Base-by-base conservation (phyloP, 192 early-diverging fungal genomes). In the Glomus cerebriforme region DNA sequence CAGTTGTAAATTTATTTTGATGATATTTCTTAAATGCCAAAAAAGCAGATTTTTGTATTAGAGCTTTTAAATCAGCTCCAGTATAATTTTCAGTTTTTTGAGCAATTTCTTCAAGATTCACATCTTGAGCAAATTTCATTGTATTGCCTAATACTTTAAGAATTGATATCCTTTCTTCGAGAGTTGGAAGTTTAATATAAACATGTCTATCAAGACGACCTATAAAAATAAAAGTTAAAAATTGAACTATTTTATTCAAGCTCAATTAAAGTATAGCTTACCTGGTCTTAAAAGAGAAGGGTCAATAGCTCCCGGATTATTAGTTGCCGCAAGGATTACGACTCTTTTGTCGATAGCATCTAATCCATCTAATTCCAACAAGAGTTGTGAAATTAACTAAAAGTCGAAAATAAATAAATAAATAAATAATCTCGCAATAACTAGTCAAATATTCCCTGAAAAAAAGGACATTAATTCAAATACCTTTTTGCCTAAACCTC, bases 251-350 rank as follows among this genome's bases (percentile, higher is more conserved):
- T 39, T 59, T 34, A 31, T 59, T 49, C 24, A 27, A 15, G 24
- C n/a, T 17, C 27, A 0, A 24, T 79, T 15, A 29, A 1, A 29
- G n/a, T 22, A 43, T 1, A 45, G 5, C 68, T 66, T 81, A 89
- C 91, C 96, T n/a, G 96, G 88, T 35, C 95, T 82, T 64, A 97
- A 75, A 37, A 99, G 88, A 6, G 92, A 86, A 19, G 82, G 26
- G 79, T 96, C 96, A 73, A 99, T 92, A 7, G 86, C 65, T 49
- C 87, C 82, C 6, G 90, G 92, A 70, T 92, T 91, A 71, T 98
- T 99, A 1, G 97, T 98, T 5, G 97, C 96, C 0, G 92, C 95
- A 64, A 99, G 80, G 0, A 99, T 77, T 26, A 96, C 87, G 9
- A 97, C 92, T 13, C 81, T 81, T 17, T 83, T 80, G n/a, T 86